Evolutionary conservation across 2,329 filamentous ascomycete genomes (phyloP).

Genomic region (Colletotrichum nymphaeae): DNA sequence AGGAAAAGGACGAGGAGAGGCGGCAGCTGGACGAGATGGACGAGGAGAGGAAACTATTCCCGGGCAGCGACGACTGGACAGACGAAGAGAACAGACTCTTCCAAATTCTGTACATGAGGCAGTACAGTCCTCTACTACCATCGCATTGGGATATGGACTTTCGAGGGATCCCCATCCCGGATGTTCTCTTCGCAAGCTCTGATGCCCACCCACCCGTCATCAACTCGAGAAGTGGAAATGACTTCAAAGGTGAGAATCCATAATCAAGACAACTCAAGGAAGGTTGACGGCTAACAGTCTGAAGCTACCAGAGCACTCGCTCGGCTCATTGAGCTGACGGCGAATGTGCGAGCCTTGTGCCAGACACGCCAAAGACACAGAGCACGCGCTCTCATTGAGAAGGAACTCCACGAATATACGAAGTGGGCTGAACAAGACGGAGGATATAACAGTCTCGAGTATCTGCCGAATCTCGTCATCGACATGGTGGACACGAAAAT

Average conservation of each 20-base stretch:
- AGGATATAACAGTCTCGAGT: constrained; percentile 46
- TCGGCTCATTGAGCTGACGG: constrained; percentile 53
- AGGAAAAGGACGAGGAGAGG: constrained; percentile 25
- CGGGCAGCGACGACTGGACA: constrained; percentile 61
- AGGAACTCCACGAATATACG: constrained; percentile 48
- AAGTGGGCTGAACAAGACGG: constrained; percentile 56
- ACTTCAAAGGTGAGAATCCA: constrained; percentile 49
- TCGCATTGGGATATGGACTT: constrained; percentile 54
- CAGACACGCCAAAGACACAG: constrained; percentile 49
- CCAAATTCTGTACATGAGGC: constrained; percentile 53
- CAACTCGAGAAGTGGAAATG: constrained; percentile 48
- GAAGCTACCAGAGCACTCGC: constrained; percentile 53
- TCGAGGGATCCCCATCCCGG: constrained; percentile 52
- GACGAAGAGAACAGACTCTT: constrained; percentile 59
- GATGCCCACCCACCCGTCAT: constrained; percentile 48
- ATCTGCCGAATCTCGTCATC: constrained; percentile 52
- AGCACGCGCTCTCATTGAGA: constrained; percentile 47
- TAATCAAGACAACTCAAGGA: background rate
- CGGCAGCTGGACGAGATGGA: constrained; percentile 47
- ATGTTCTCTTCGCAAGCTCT: constrained; percentile 48
- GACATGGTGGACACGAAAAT: constrained; percentile 48
- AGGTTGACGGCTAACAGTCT: constrained; percentile 30
- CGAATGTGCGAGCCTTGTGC: constrained; percentile 45
- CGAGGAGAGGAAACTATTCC: constrained; percentile 53
- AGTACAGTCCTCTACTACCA: constrained; percentile 54